Base-by-base conservation (phyloP, 176 grass and related monocot species). In the Eleusine coracana region DNA sequence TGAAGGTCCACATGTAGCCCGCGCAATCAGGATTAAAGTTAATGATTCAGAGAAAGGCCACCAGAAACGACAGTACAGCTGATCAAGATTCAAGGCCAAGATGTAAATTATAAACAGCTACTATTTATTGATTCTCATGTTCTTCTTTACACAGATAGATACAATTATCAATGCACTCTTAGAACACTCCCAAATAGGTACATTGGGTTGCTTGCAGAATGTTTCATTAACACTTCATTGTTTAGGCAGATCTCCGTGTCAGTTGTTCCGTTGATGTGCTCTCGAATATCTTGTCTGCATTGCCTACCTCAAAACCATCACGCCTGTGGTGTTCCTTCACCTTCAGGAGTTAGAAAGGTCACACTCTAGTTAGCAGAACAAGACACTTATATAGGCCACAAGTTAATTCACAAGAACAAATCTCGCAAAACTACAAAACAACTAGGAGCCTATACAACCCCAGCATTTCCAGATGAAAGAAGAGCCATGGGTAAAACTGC, bases 261-360 rank as follows among this genome's bases (percentile, higher is more conserved):
- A 99, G 72, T 58, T 96, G 96, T 83, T 96, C 96, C 71, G 90
- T 96, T 14, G 93, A 96, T n/a, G 93, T 99, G 86, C 96, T 99
- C 80, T 96, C 91, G 29, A 99, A 93, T 86, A 99, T 99, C 91
- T 99, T 99, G 83, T 99, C 93, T 49, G 93, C 96, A 51, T 99
- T 99, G 64, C 96, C 96, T 71, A 96, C 96, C 85, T 99, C 96
- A 69, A 96, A 99, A 71, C 91, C 93, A 85, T 99, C 89, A 2
- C 93, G 96, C 39, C 96, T 93, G 52, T 99, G 96, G 75, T 87
- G 85, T 90, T 98, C 93, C 46, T 93, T 80, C 50, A 93, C 80
- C 92, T 95, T 68, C 44, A 88, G 23, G 80, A 65, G 65, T 73
- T 78, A 74, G 14, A 64, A 72, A 62, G 15, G 9, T 5, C 71